Evolutionary conservation across 352 stramenopile genomes (phyloP).

Genomic region (Phytophthora ramorum): DNA sequence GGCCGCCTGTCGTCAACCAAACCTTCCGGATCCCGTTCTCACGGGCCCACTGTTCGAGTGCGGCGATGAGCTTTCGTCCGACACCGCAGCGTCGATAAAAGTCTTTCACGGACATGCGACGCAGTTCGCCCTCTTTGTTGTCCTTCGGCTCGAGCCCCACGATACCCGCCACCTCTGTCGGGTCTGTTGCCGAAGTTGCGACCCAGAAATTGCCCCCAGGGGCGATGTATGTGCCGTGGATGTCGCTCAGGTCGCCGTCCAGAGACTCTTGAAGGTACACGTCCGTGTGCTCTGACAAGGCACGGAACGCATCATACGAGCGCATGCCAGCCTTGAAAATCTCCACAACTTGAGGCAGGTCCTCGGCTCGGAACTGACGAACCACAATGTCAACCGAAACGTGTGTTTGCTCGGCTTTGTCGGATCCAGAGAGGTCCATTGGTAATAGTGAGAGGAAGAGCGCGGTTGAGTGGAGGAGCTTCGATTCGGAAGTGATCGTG

Average conservation of each 20-base stretch:
- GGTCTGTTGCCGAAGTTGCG: conserved; percentile 26
- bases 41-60: conserved; percentile 50
- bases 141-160: conserved; percentile 40
- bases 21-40: conserved; percentile 30
- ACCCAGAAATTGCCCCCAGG: conserved; percentile 60
- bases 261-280: conserved; percentile 32
- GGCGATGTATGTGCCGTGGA: conserved; percentile 44
- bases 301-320: conserved; percentile 29
- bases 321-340: conserved; percentile 41
- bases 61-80: conserved; percentile 38
- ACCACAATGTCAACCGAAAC: conserved; percentile 19
- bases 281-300: conserved; percentile 19
- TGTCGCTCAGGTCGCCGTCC: conserved; percentile 43
- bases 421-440: conserved; percentile 3
- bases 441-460: background rate
- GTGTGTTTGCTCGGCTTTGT: background rate
- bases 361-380: conserved; percentile 29
- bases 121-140: conserved; percentile 32
- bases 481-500: background rate
- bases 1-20: conserved; percentile 41
- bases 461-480: background rate
- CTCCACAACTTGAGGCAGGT: conserved; percentile 37
- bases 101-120: conserved; percentile 56
- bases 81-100: conserved; percentile 44
- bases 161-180: conserved; percentile 32